Percentiles rank a stretch among this genome's conserved stretches.
Evolutionary conservation across 1,139 yeast genomes (phyloP).

Genomic region (Lodderomyces beijingensis): DNA sequence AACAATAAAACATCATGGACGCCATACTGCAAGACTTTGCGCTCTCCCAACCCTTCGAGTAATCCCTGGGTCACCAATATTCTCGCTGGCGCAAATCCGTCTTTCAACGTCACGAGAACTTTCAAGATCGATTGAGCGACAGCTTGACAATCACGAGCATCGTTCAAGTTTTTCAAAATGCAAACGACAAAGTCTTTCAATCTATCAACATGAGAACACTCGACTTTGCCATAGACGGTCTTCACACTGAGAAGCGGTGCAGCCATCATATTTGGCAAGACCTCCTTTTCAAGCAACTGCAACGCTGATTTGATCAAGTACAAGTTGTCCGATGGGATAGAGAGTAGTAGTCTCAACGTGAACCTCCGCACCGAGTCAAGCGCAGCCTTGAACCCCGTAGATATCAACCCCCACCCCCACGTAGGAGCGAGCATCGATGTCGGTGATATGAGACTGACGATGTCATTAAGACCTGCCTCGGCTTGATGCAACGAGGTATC

Average conservation of each 20-base stretch:
- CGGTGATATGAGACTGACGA: slow-evolving; percentile 52
- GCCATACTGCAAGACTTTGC: slow-evolving; percentile 25
- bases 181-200: slow-evolving; percentile 46
- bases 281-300: slow-evolving; percentile 45
- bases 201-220: slow-evolving; percentile 58
- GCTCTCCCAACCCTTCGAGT: slow-evolving; percentile 41
- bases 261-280: slow-evolving; percentile 60
- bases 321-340: slow-evolving; percentile 46
- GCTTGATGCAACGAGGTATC: slow-evolving; percentile 88
- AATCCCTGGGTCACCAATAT: slow-evolving; percentile 60
- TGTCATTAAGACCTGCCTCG: slow-evolving; percentile 69
- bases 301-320: slow-evolving; percentile 46
- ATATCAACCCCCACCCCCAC: slow-evolving; percentile 71
- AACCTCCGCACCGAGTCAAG: slow-evolving; percentile 77
- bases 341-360: slow-evolving; percentile 53
- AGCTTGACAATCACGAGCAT: slow-evolving; percentile 21
- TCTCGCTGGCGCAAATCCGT: slow-evolving; percentile 69
- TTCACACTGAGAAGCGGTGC: slow-evolving; percentile 56
- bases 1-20: slow-evolving; percentile 27
- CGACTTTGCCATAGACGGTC: slow-evolving; percentile 19
- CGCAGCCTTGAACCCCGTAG: slow-evolving; percentile 74
- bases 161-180: slow-evolving; percentile 35
- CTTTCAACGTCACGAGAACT: slow-evolving; percentile 44
- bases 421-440: slow-evolving; percentile 52
- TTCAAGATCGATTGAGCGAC: slow-evolving; percentile 32